Evolutionary conservation across 352 stramenopile species (phyloP).

Genomic region (Phytophthora pini): DNA sequence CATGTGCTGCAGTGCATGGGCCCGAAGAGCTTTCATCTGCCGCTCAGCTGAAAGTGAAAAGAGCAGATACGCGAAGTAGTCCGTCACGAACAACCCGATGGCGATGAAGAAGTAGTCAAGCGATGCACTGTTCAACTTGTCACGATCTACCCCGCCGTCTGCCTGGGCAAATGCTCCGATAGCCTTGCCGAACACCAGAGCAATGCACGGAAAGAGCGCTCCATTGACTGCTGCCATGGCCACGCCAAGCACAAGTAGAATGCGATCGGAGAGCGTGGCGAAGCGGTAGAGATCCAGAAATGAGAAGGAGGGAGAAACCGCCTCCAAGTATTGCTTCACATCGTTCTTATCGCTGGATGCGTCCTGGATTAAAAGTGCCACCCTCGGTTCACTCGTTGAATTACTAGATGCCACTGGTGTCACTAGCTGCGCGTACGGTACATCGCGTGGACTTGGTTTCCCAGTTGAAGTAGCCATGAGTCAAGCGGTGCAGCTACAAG

Average conservation of each 20-base stretch:
- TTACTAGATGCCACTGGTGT: constrained; percentile 1
- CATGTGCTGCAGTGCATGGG: constrained; percentile 38
- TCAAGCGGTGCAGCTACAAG: neutral
- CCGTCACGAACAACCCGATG: constrained; percentile 37
- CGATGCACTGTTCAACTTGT: constrained; percentile 30
- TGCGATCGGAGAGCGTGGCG: constrained; percentile 23
- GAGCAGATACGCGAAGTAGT: constrained; percentile 34
- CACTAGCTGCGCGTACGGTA: constrained; percentile 17
- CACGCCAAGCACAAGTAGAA: constrained; percentile 26
- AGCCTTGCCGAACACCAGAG: constrained; percentile 43
- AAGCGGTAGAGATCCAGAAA: constrained; percentile 39
- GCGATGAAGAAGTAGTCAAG: constrained; percentile 39
- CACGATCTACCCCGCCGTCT: constrained; percentile 26
- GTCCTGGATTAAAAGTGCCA: constrained; percentile 6
- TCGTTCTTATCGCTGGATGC: constrained; percentile 9
- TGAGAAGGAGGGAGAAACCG: constrained; percentile 2
- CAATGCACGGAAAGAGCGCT: constrained; percentile 28
- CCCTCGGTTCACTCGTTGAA: neutral
- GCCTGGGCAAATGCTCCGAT: constrained; percentile 47
- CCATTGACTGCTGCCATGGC: constrained; percentile 33
- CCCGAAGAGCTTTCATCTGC: constrained; percentile 43
- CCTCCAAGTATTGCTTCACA: neutral
- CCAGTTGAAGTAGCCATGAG: constrained; percentile 4
- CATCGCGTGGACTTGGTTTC: constrained; percentile 2
- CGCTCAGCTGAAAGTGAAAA: constrained; percentile 42